These are phyloP conservation scores for Fragaria vesca DNA, from an alignment of 306 rosid species.

Conservation along the genomic window DNA sequence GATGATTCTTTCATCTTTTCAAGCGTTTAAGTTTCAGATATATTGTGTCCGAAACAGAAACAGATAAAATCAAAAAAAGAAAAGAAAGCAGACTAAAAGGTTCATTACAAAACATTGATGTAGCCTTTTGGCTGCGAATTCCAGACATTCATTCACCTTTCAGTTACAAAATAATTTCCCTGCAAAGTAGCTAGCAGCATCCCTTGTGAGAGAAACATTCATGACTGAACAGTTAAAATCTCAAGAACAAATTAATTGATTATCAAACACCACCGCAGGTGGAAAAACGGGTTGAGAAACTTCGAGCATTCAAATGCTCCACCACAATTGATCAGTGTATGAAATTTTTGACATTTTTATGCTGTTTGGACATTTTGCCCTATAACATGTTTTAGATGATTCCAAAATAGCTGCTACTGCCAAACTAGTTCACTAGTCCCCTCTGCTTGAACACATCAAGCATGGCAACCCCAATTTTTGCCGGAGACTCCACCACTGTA, in stretches of 20 bases:
- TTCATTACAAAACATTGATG: not conserved
- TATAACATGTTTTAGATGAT: not conserved
- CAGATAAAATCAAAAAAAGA: too few relatives aligned
- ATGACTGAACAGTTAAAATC: not conserved
- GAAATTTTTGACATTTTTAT: not conserved
- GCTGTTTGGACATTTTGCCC: constrained; percentile 18
- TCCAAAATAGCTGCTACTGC: not conserved
- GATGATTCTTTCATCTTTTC: too few relatives aligned
- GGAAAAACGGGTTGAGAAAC: not conserved
- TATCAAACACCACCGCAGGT: not conserved
- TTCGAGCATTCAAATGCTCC: constrained; percentile 13
- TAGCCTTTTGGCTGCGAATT: not conserved
- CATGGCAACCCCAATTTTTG: constrained; percentile 87
- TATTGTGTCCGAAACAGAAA: too few relatives aligned
- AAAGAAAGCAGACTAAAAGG: not conserved
- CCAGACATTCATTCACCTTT: not conserved
- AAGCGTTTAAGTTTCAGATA: too few relatives aligned
- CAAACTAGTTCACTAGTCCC: constrained; percentile 65
- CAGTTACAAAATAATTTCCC: not conserved
- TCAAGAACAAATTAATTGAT: not conserved
- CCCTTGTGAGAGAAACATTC: not conserved
- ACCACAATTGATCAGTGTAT: not conserved
- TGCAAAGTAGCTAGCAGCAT: not conserved
- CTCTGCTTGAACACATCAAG: constrained; percentile 85
- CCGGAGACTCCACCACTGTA: constrained; percentile 96